phyloP scores from a whole-genome alignment of 2,329 filamentous ascomycete species.

The Cladobotryum protrusum region DNA sequence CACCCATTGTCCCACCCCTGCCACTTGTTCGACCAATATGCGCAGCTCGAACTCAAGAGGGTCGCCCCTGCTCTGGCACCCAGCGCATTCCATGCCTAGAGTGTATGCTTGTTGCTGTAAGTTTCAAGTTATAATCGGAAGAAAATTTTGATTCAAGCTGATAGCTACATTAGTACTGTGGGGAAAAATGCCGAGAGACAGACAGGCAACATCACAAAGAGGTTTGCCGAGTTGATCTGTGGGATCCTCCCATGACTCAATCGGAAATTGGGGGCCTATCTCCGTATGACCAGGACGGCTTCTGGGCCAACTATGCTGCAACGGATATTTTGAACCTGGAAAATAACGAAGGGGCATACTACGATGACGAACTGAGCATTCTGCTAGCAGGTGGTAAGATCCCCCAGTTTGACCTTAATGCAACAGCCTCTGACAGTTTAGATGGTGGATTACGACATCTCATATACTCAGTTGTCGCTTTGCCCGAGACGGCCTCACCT shows the following conservation, averaged over 20 bases:
- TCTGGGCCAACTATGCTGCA: conserved; percentile 18
- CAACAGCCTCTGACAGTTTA: conserved; percentile 2
- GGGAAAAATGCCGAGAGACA: conserved; percentile 11
- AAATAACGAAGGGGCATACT: conserved; percentile 21
- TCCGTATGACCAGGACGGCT: not conserved
- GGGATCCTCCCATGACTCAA: not conserved
- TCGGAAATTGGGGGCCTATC: not conserved
- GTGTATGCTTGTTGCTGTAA: conserved; percentile 18
- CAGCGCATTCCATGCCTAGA: conserved; percentile 13
- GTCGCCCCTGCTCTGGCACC: conserved; percentile 1
- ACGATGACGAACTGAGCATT: conserved; percentile 15
- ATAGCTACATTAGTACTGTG: conserved; percentile 18
- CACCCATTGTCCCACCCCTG: too few species aligned
- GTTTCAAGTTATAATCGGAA: not conserved
- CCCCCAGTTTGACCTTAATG: too few species aligned
- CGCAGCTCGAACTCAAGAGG: not conserved
- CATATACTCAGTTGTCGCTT: conserved; percentile 18
- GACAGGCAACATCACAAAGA: conserved; percentile 11
- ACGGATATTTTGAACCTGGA: conserved; percentile 21
- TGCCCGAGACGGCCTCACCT: conserved; percentile 15
- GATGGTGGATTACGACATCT: conserved; percentile 19
- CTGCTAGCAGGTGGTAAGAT: not conserved
- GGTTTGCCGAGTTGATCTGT: not conserved
- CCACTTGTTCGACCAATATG: conserved; percentile 8
- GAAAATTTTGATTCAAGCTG: not conserved